Evolutionary conservation across 305 asterid species (phyloP).

Genomic region (Fraxinus xanthoxyloides): DNA sequence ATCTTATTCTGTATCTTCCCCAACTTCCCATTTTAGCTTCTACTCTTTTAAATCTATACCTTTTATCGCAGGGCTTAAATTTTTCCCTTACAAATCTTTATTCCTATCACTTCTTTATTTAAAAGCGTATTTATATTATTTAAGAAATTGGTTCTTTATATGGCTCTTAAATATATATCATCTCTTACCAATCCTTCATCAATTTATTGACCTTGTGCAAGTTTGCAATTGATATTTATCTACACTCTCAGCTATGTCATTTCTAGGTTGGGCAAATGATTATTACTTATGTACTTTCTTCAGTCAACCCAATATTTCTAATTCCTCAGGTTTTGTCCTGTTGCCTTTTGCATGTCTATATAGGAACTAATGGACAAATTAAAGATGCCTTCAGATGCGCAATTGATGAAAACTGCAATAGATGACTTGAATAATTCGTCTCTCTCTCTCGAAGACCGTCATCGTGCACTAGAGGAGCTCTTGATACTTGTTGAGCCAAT

Average conservation of each 20-base stretch:
- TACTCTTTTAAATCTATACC: not conserved
- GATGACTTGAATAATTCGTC: slow-evolving; percentile 67
- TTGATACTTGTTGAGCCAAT: slow-evolving; percentile 81
- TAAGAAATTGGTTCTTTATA: not conserved
- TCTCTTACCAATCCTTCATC: slow-evolving; percentile 2
- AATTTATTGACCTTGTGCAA: not conserved
- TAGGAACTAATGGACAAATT: slow-evolving; percentile 76
- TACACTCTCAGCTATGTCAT: not conserved
- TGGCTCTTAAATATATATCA: not conserved
- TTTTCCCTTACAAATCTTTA: not conserved
- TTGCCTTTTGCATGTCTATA: slow-evolving; percentile 17
- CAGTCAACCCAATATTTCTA: not conserved
- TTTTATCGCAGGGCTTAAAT: not conserved
- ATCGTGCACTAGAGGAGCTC: slow-evolving; percentile 72
- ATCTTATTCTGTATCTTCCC: not conserved
- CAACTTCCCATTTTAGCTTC: not conserved
- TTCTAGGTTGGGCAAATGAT: slow-evolving; percentile 2
- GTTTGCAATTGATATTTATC: slow-evolving; percentile 3
- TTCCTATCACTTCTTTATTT: not conserved
- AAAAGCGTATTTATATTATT: not conserved
- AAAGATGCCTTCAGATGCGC: slow-evolving; percentile 75
- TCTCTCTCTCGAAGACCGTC: slow-evolving; percentile 54
- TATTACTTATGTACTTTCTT: not conserved
- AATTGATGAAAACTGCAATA: slow-evolving; percentile 70
- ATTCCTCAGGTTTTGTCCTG: slow-evolving; percentile 9